Base-by-base conservation (phyloP, 495 filamentous ascomycete genomes). In the Penicillium subrubescens region DNA sequence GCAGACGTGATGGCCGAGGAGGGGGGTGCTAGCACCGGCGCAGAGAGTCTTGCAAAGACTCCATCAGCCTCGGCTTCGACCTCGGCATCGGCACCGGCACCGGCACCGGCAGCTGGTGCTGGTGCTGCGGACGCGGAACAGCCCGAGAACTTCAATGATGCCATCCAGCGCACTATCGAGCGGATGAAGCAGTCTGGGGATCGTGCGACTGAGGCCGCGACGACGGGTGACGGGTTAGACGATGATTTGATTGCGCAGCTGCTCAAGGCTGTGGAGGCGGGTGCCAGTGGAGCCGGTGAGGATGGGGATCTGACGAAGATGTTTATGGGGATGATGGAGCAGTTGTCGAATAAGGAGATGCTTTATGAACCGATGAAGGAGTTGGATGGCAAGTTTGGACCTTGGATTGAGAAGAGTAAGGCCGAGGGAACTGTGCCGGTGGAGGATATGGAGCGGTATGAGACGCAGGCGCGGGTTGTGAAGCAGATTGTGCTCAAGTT, bases 331-430 rank as follows among this genome's bases (percentile, higher is more conserved):
- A 97, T 97, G 92, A 98, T 99, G 94, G 92, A 98, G 76, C 93
- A 99, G 75, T 81, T 99, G 60, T 97, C 95, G 2, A 96, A 95
- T 72, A 98, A 97, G 81, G 95, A 99, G 71, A 97, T 99, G 62
- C 79, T 99, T 48, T 97, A 99, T 70, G 94, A 97, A 79, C 95
- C 95, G 17, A 97, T 99, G 94, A 96, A 95, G 80, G 96, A 99
- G 77, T 77, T 98, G 64, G 81, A 94, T 71, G 88, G 90, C 27
- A 97, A 97, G 76, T 99, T 94, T 71, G 93, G 91, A 0, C 85
- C 74, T 4, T 99, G 95, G 95, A 80, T 99, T 72, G 84, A 83
- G 66, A 89, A 92, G 77, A 94, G 97, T 71, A 83, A 81, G 65
- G 83, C 71, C 8, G 88, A 81, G 59, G 80, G 84, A 0, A 89